These are phyloP conservation scores for Teunomyces funiuensis DNA, from an alignment of 805 yeast genomes.

Conservation along the genomic window DNA sequence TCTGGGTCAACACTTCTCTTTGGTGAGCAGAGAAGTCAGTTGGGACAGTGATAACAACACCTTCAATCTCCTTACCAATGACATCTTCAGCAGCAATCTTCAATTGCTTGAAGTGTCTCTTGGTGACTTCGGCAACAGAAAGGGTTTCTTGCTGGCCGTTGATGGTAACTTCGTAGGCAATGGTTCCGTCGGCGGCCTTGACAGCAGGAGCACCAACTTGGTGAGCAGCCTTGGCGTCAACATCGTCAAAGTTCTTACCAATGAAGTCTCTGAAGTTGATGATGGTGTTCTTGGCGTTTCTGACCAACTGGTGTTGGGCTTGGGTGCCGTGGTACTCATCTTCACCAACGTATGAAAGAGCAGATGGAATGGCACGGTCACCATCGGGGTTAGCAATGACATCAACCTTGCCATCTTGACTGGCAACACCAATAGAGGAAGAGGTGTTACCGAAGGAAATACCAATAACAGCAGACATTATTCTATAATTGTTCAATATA, in stretches of 20 bases:
- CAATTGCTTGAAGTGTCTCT: constrained; percentile 80
- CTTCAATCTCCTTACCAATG: constrained; percentile 76
- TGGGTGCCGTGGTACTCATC: constrained; percentile 98
- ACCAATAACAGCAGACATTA: constrained; percentile 70
- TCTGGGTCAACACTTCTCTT: constrained; percentile 57
- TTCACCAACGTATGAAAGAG: constrained; percentile 84
- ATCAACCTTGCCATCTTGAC: constrained; percentile 86
- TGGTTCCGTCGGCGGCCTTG: constrained; percentile 58
- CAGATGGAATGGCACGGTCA: constrained; percentile 94
- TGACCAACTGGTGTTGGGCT: constrained; percentile 86
- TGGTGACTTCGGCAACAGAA: constrained; percentile 73
- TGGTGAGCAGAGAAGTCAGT: constrained; percentile 80
- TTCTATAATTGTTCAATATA: constrained; percentile 6
- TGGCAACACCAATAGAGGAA: constrained; percentile 88
- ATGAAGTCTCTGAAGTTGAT: constrained; percentile 91
- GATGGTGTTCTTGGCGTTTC: constrained; percentile 86
- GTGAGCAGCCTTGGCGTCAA: constrained; percentile 58
- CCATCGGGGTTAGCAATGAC: constrained; percentile 99
- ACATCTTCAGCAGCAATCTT: constrained; percentile 90
- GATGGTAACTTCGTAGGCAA: constrained; percentile 60
- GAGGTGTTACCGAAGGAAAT: constrained; percentile 95
- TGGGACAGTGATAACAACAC: constrained; percentile 88
- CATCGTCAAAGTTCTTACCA: constrained; percentile 69
- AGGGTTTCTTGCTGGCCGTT: constrained; percentile 54
- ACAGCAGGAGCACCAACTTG: constrained; percentile 61